Evolutionary conservation across 345 rosid species (phyloP).

Genomic region (Mallotus nudiflorus): DNA sequence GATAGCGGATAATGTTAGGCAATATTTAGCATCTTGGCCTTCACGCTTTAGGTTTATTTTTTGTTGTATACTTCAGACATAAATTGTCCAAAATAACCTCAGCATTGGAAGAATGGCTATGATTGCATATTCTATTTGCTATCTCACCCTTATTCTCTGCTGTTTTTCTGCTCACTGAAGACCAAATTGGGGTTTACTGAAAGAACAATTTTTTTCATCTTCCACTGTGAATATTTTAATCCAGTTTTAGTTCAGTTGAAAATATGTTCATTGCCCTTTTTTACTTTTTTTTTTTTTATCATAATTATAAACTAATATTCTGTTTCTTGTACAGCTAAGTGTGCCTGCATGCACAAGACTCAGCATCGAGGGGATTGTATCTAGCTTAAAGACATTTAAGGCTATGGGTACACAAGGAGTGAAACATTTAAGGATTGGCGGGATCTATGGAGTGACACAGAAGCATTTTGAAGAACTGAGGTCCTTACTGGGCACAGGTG

Average conservation of each 20-base stretch:
- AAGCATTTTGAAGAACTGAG: conserved; percentile 66
- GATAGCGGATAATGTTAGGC: neutral
- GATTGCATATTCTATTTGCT: too few species aligned
- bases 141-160: too few species aligned
- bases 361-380: conserved; percentile 62
- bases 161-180: too few species aligned
- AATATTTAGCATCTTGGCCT: neutral
- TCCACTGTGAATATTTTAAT: neutral
- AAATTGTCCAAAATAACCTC: too few species aligned
- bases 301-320: neutral
- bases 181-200: neutral
- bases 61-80: neutral
- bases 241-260: neutral
- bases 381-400: conserved; percentile 59
- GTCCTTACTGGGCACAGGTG: conserved; percentile 49
- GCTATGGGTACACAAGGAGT: conserved; percentile 46
- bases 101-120: neutral
- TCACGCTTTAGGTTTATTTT: neutral
- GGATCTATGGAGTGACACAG: conserved; percentile 66
- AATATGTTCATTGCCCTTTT: neutral
- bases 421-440: conserved; percentile 78
- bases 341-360: conserved; percentile 90
- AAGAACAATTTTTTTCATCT: neutral
- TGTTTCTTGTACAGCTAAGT: conserved; percentile 50
- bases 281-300: neutral